phyloP scores from a whole-genome alignment of 1,284 basidiomycete genomes.

The Albatrellus sp. region DNA sequence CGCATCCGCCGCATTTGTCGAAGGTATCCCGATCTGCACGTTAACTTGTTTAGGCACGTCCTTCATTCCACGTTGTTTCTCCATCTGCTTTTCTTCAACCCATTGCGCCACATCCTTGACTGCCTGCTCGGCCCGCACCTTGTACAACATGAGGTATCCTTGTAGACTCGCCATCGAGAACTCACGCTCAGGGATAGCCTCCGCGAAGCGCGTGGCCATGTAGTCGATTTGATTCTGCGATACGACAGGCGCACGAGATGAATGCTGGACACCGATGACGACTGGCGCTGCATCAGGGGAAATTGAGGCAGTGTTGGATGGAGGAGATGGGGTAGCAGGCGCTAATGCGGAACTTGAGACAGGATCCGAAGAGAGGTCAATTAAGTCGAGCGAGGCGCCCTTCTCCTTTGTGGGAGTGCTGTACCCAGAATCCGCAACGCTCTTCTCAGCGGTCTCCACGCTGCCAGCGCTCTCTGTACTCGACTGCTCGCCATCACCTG shows the following conservation, averaged over 20 bases:
- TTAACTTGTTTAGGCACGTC: neutral
- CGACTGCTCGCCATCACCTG: constrained; percentile 31
- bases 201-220: too few species aligned
- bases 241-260: too few species aligned
- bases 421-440: too few species aligned
- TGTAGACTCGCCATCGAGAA: constrained; percentile 67
- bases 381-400: too few species aligned
- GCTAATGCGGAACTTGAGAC: too few species aligned
- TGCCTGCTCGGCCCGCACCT: constrained; percentile 46
- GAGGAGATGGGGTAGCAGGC: too few species aligned
- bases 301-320: too few species aligned
- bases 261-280: too few species aligned
- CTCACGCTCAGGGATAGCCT: constrained; percentile 46
- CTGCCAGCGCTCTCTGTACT: neutral
- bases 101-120: constrained; percentile 22
- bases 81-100: constrained; percentile 16
- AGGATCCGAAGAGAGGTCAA: too few species aligned
- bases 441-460: constrained; percentile 26
- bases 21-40: neutral
- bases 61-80: constrained; percentile 10
- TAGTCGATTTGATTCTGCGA: too few species aligned
- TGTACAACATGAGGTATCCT: constrained; percentile 64
- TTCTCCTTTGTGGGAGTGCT: too few species aligned
- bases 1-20: neutral
- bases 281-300: too few species aligned